These are phyloP conservation scores for Coemansia sp. DNA, from an alignment of 192 early-diverging fungal species.

Conservation along the genomic window DNA sequence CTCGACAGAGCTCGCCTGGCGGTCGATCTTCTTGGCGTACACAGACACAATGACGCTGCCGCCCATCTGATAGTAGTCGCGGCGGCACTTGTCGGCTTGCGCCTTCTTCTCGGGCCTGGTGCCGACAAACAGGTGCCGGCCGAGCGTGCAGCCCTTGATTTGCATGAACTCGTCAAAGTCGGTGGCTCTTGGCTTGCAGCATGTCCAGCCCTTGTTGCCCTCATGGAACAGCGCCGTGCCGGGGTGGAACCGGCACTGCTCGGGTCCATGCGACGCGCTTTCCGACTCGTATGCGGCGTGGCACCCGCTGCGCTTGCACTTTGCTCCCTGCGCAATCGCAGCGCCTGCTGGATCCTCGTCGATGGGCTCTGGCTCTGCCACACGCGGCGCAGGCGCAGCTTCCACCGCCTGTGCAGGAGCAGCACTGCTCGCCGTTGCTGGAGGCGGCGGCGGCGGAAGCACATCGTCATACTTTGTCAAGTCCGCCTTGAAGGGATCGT, in stretches of 20 bases:
- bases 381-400: conserved; percentile 27
- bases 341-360: conserved; percentile 80
- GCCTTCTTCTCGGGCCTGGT: conserved; percentile 22
- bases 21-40: conserved; percentile 92
- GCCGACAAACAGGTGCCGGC: conserved; percentile 90
- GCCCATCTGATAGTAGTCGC: conserved; percentile 96
- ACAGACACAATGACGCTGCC: conserved; percentile 83
- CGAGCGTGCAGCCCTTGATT: conserved; percentile 90
- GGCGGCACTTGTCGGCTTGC: conserved; percentile 63
- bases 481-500: conserved; percentile 52
- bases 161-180: conserved; percentile 99
- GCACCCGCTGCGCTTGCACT: conserved; percentile 88
- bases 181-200: conserved; percentile 92
- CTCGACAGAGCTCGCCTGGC: conserved; percentile 66
- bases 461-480: conserved; percentile 46
- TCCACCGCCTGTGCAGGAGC: not conserved
- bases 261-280: conserved; percentile 36
- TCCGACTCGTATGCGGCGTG: conserved; percentile 66
- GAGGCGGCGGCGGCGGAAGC: conserved; percentile 17
- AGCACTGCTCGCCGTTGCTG: conserved; percentile 20
- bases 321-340: conserved; percentile 69
- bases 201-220: conserved; percentile 97
- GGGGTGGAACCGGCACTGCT: conserved; percentile 82
- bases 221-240: conserved; percentile 96
- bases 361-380: conserved; percentile 60